These are phyloP conservation scores for Encephalitozoon cuniculi DNA, from an alignment of 371 early-diverging fungal species.

Conservation along the genomic window DNA sequence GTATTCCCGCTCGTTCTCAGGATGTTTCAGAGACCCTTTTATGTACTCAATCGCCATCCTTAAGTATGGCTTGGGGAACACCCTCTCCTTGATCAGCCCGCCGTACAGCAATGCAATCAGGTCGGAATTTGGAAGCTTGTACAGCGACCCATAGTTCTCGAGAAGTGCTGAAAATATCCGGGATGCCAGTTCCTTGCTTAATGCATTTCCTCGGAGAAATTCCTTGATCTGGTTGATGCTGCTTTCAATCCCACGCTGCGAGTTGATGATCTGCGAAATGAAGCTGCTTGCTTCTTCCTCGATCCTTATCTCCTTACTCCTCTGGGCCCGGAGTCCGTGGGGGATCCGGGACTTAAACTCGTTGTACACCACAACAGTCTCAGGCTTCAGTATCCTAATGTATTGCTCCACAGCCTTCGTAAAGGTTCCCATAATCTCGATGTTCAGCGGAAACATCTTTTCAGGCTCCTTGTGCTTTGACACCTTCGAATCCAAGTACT, in stretches of 20 bases:
- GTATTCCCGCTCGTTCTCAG: conserved; percentile 46
- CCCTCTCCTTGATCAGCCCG: conserved; percentile 42
- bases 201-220: conserved; percentile 23
- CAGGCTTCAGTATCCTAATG: background rate
- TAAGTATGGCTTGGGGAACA: conserved; percentile 39
- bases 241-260: conserved; percentile 19
- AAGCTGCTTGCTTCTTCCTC: conserved; percentile 41
- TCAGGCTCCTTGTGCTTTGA: background rate
- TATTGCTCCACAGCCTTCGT: conserved; percentile 17
- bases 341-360: conserved; percentile 25
- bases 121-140: conserved; percentile 38
- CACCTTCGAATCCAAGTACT: conserved; percentile 24
- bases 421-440: conserved; percentile 18
- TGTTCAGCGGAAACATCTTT: conserved; percentile 43
- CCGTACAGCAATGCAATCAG: conserved; percentile 45
- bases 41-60: conserved; percentile 25
- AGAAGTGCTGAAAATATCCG: conserved; percentile 46
- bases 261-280: conserved; percentile 47
- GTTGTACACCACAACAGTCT: conserved; percentile 14
- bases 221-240: conserved; percentile 15
- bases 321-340: conserved; percentile 8
- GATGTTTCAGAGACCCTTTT: conserved; percentile 39
- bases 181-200: conserved; percentile 21
- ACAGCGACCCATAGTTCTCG: conserved; percentile 42
- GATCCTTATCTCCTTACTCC: conserved; percentile 6